Percentiles rank a stretch among this genome's conserved stretches.
These are phyloP conservation scores for Alternaria gansuensis DNA, from an alignment of 2,329 filamentous ascomycete genomes.

Conservation along the genomic window DNA sequence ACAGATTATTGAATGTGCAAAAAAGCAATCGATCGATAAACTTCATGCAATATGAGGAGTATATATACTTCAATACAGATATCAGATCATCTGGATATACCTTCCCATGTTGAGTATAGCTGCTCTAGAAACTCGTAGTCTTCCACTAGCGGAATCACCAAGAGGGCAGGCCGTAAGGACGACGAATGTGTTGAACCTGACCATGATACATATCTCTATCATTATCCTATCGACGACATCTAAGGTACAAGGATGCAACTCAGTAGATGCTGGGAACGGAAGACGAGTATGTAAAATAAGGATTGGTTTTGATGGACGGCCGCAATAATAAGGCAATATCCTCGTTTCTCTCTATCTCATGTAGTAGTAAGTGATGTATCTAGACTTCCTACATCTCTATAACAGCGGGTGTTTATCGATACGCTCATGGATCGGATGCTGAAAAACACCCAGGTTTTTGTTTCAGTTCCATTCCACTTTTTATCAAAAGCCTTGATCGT, in stretches of 20 bases:
- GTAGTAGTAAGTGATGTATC: not conserved
- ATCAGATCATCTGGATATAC: constrained; percentile 1
- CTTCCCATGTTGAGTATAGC: not conserved
- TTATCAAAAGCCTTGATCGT: not conserved
- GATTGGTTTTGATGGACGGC: not conserved
- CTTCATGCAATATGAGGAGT: too few species aligned
- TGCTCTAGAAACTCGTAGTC: too few species aligned
- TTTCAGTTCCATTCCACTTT: not conserved
- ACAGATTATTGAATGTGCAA: not conserved
- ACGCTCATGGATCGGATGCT: not conserved
- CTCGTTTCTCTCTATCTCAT: not conserved
- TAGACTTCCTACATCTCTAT: not conserved
- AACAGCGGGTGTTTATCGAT: not conserved
- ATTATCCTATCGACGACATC: too few species aligned
- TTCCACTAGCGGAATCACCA: too few species aligned
- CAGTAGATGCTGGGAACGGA: constrained; percentile 7
- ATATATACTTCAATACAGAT: too few species aligned
- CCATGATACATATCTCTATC: too few species aligned
- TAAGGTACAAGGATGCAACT: not conserved
- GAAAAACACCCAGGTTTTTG: not conserved
- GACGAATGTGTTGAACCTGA: too few species aligned
- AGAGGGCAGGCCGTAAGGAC: too few species aligned
- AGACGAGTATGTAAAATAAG: not conserved
- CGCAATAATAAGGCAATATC: not conserved
- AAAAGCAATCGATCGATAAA: too few species aligned